These are phyloP conservation scores for Pseudoturritis turrita DNA, from an alignment of 345 rosid genomes.

Conservation along the genomic window DNA sequence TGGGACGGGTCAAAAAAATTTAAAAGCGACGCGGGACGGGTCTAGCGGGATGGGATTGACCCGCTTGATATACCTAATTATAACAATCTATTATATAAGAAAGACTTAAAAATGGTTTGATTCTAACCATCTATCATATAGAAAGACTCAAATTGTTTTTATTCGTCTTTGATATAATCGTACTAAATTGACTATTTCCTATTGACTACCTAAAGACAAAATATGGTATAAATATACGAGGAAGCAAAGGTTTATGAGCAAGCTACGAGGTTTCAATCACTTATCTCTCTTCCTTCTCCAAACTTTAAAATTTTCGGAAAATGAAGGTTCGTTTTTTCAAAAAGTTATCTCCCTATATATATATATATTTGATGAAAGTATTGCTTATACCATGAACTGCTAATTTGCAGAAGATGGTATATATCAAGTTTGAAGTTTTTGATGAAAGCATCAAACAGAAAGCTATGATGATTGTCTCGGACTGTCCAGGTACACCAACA, in stretches of 20 bases:
- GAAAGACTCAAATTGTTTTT: neutral
- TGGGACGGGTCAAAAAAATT: too few species aligned
- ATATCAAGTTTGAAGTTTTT: neutral
- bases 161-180: neutral
- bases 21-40: too few species aligned
- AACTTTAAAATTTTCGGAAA: neutral
- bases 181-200: neutral
- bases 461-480: neutral
- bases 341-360: neutral
- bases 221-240: neutral
- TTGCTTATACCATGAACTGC: neutral
- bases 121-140: too few species aligned
- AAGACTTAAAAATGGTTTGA: neutral
- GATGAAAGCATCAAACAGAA: neutral
- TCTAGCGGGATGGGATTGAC: too few species aligned
- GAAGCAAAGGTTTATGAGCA: neutral
- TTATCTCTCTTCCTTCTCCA: neutral
- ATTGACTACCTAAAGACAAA: neutral
- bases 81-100: neutral
- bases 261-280: neutral
- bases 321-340: conserved; percentile 5
- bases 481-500: neutral
- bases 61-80: too few species aligned
- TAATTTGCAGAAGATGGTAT: neutral
- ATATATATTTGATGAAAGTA: neutral